Evolutionary conservation across 805 yeast genomes (phyloP).

Genomic region (Brettanomyces nanus): DNA sequence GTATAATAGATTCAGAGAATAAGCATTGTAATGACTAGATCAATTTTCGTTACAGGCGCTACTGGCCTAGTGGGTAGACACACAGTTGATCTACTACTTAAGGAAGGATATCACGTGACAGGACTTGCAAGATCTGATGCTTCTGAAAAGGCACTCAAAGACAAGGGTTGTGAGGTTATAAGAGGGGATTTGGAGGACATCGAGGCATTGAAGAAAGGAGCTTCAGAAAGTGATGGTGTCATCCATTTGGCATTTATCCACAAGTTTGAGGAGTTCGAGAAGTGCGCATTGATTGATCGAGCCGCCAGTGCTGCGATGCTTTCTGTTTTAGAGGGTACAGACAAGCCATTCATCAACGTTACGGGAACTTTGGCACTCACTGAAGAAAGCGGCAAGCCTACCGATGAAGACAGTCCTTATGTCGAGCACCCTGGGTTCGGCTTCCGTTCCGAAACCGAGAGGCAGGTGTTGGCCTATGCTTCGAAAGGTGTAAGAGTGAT

Average conservation of each 20-base stretch:
- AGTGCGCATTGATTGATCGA: background rate
- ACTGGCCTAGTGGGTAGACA: conserved; percentile 28
- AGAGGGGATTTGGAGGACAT: background rate
- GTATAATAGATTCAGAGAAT: too few species aligned
- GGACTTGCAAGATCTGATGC: conserved; percentile 23
- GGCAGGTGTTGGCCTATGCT: background rate
- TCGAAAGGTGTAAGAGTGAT: background rate
- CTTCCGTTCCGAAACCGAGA: background rate
- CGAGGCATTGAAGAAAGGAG: conserved; percentile 1
- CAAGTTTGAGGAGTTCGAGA: background rate
- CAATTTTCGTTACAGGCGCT: conserved; percentile 28
- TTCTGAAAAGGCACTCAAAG: background rate
- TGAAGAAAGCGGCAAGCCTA: background rate
- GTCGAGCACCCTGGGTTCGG: background rate
- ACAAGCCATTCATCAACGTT: background rate
- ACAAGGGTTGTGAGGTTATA: background rate
- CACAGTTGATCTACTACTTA: conserved; percentile 18
- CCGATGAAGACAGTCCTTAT: background rate
- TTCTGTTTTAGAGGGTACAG: background rate
- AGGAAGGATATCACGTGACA: conserved; percentile 19
- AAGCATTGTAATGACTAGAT: too few species aligned
- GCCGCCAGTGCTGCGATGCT: background rate
- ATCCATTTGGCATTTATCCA: conserved; percentile 1
- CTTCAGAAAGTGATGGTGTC: conserved; percentile 1
- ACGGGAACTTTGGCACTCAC: background rate